Conservation (phyloP, 768 basidiomycete species). For the Xerocomus brunneocitrinus region DNA sequence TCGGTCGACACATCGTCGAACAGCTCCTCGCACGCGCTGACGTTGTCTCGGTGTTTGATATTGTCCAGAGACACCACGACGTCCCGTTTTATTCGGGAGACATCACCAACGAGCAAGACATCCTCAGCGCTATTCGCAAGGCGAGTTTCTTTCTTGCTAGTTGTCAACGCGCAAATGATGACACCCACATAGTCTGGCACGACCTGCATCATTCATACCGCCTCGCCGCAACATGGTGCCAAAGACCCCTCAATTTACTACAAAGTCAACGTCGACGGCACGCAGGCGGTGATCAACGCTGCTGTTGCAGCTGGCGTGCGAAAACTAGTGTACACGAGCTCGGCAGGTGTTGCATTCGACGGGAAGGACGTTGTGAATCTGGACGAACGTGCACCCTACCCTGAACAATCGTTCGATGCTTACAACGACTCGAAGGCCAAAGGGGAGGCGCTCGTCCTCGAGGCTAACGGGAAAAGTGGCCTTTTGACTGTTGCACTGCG, state of each 20-base stretch:
- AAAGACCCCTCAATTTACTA: constrained; percentile 71
- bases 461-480: constrained; percentile 80
- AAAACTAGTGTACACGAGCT: constrained; percentile 93
- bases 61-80: constrained; percentile 87
- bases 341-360: constrained; percentile 86
- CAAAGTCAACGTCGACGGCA: constrained; percentile 94
- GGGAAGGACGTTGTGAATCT: constrained; percentile 75
- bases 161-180: background rate
- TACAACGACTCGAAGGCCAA: constrained; percentile 94
- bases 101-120: constrained; percentile 71
- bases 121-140: constrained; percentile 70
- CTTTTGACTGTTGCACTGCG: constrained; percentile 86
- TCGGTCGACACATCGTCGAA: constrained; percentile 89
- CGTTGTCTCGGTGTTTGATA: constrained; percentile 82
- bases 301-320: constrained; percentile 66
- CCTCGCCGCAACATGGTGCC: constrained; percentile 71
- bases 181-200: constrained; percentile 55
- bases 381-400: constrained; percentile 81
- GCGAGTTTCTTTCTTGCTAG: constrained; percentile 35
- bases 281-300: constrained; percentile 77
- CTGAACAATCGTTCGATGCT: constrained; percentile 73
- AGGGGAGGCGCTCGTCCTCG: constrained; percentile 79
- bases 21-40: constrained; percentile 75
- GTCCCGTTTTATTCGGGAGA: constrained; percentile 87
- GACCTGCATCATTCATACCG: constrained; percentile 94